Percentiles rank a stretch among this genome's conserved stretches.
Conservation (phyloP, 2,329 filamentous ascomycete genomes). For the Cladophialophora yegresii region DNA sequence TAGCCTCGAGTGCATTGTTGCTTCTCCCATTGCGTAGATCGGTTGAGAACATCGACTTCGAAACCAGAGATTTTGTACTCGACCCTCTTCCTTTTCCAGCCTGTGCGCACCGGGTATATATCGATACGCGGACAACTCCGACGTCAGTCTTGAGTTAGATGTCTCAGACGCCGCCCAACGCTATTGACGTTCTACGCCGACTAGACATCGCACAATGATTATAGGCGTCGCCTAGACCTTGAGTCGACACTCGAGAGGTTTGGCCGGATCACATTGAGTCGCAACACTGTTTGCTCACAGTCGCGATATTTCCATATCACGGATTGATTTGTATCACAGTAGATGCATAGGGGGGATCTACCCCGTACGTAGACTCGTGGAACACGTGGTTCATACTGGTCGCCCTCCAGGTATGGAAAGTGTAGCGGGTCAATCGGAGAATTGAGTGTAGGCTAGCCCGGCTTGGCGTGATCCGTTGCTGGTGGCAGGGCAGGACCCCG, state of each 20-base stretch:
- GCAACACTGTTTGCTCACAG: no score
- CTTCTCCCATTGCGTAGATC: slow-evolving; percentile 2
- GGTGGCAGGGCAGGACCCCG: slow-evolving; percentile 2
- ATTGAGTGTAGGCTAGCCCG: neutral
- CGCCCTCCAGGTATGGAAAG: neutral
- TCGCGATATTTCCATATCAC: no score
- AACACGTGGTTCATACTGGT: no score
- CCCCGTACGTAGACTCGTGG: no score
- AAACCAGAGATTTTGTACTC: neutral
- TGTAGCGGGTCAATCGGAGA: neutral
- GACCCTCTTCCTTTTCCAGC: neutral
- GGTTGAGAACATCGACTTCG: neutral
- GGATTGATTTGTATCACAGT: no score
- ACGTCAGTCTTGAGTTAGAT: neutral
- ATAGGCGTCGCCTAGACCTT: no score
- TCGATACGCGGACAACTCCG: slow-evolving; percentile 1
- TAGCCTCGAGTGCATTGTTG: neutral
- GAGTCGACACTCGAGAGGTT: no score
- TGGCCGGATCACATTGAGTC: no score
- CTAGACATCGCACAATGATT: neutral
- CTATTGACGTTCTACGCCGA: neutral
- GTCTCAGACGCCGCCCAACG: neutral
- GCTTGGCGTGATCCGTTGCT: slow-evolving; percentile 1
- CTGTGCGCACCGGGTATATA: neutral
- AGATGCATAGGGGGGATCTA: no score